Evolutionary conservation across 352 stramenopile genomes (phyloP).

Genomic region (Pythium insidiosum): DNA sequence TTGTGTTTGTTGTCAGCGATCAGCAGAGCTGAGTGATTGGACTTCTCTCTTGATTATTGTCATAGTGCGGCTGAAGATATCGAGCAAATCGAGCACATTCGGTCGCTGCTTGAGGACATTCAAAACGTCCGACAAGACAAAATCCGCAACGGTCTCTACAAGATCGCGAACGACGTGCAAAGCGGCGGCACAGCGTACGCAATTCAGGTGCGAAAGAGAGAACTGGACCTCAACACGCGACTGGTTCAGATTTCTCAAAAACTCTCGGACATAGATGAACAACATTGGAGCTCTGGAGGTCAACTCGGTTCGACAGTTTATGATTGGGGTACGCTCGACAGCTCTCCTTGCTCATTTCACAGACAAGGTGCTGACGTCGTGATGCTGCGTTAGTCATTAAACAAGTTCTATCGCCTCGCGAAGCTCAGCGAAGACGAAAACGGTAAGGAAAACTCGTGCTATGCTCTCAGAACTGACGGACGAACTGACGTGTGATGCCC

Average conservation of each 20-base stretch:
- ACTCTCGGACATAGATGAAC: no score
- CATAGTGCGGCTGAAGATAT: constrained; percentile 73
- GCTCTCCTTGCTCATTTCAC: not conserved
- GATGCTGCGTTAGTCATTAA: constrained; percentile 46
- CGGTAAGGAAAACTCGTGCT: no score
- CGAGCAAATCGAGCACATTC: constrained; percentile 74
- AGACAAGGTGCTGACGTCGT: not conserved
- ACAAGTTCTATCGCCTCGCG: constrained; percentile 72
- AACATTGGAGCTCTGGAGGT: constrained; percentile 83
- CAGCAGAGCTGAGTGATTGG: not conserved
- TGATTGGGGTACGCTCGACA: constrained; percentile 48
- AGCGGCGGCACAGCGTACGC: constrained; percentile 61
- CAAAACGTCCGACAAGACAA: constrained; percentile 87
- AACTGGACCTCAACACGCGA: no score
- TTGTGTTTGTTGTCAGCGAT: not conserved
- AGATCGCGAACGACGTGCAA: constrained; percentile 73
- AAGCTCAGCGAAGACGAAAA: constrained; percentile 41
- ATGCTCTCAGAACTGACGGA: no score
- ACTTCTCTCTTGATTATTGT: not conserved
- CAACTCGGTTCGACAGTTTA: constrained; percentile 83
- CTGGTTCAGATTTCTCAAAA: no score
- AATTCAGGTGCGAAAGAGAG: constrained; percentile 46
- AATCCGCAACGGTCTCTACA: constrained; percentile 82
- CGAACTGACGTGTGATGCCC: no score
- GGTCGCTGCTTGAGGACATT: constrained; percentile 79